A percentile compares a stretch with the other conserved stretches of the same genome.
Evolutionary conservation across 352 stramenopile genomes (phyloP).

Genomic region (Globisporangium solare): DNA sequence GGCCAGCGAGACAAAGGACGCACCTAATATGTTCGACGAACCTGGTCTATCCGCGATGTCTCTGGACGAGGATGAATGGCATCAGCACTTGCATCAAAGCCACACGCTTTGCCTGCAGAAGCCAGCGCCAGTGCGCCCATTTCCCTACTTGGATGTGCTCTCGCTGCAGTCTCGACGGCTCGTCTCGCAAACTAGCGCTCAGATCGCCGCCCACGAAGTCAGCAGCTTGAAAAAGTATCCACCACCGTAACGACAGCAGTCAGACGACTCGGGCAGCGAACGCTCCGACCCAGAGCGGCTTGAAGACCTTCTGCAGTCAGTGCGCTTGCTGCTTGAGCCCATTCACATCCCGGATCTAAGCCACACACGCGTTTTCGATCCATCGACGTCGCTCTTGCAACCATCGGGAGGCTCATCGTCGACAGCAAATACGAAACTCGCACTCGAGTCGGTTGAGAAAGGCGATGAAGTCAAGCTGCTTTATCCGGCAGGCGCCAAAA

Average conservation of each 20-base stretch:
- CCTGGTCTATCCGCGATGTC: background rate
- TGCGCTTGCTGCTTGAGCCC: slow-evolving; percentile 54
- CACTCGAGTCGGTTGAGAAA: slow-evolving; percentile 27
- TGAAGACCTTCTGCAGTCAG: slow-evolving; percentile 30
- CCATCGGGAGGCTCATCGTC: background rate
- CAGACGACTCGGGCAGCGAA: background rate
- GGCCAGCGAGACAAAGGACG: background rate
- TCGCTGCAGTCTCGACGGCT: slow-evolving; percentile 57
- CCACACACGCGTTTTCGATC: slow-evolving; percentile 44
- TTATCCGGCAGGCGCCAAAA: slow-evolving; percentile 67
- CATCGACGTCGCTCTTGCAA: slow-evolving; percentile 15
- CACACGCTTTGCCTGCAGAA: background rate
- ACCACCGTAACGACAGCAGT: background rate
- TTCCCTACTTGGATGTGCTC: slow-evolving; percentile 63
- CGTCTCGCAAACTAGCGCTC: slow-evolving; percentile 25
- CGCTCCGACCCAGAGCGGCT: slow-evolving; percentile 18
- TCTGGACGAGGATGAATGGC: background rate
- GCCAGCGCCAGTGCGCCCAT: slow-evolving; percentile 1
- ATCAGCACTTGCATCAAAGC: background rate
- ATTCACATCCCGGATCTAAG: slow-evolving; percentile 53
- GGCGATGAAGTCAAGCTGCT: slow-evolving; percentile 53
- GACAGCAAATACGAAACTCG: slow-evolving; percentile 12
- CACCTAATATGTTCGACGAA: background rate
- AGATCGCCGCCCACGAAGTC: slow-evolving; percentile 24
- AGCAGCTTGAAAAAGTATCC: slow-evolving; percentile 1